Evolutionary conservation across 257 asterid genomes (phyloP).

Genomic region (Solanum appendiculatum): DNA sequence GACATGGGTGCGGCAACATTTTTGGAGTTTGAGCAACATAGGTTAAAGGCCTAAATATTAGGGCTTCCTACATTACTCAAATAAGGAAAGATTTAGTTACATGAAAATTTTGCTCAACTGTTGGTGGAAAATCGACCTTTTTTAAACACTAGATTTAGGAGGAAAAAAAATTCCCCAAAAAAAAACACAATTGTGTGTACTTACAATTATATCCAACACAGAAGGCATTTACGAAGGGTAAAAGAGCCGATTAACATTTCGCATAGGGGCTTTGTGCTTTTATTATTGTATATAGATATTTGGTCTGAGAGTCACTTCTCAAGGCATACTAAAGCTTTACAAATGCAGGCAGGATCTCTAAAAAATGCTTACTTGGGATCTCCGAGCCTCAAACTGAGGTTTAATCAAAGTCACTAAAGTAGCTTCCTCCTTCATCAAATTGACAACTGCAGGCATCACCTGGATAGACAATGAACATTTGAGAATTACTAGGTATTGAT

Average conservation of each 20-base stretch:
- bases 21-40: background rate
- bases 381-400: conserved; percentile 94
- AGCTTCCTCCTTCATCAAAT: conserved; percentile 76
- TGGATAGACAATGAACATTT: conserved; percentile 16
- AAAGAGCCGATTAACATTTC: background rate
- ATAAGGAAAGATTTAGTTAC: background rate
- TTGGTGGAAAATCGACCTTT: background rate
- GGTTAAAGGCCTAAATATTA: background rate
- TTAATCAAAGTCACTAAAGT: conserved; percentile 67
- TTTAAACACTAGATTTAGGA: background rate
- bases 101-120: background rate
- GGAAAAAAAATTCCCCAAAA: background rate
- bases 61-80: background rate
- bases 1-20: background rate
- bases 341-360: background rate
- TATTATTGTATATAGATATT: background rate
- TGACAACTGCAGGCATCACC: conserved; percentile 94
- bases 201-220: background rate
- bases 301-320: background rate
- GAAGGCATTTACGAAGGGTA: background rate
- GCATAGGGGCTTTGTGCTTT: background rate
- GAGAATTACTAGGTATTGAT: background rate
- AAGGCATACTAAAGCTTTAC: background rate
- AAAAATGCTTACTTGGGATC: conserved; percentile 57
- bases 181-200: background rate